A percentile compares a stretch with the other conserved stretches of the same genome.
These are phyloP conservation scores for Tolypocladium pustulatum DNA, from an alignment of 2,329 filamentous ascomycete species.

Conservation along the genomic window DNA sequence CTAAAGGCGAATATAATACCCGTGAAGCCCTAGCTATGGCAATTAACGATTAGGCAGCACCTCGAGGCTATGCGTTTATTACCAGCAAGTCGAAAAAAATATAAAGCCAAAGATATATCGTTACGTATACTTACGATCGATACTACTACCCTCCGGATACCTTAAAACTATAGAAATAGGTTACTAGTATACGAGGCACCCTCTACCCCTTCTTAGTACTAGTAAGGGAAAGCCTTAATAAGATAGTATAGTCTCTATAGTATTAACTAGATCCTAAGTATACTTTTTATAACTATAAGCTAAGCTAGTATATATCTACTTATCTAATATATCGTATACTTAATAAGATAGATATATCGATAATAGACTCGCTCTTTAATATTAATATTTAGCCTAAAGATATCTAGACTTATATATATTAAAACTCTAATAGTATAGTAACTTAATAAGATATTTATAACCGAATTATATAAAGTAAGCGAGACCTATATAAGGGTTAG, in stretches of 20 bases:
- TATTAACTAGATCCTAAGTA: constrained; percentile 4
- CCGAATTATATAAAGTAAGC: constrained; percentile 6
- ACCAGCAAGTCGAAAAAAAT: too few species aligned
- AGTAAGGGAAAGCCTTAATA: background rate
- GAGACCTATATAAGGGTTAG: constrained; percentile 7
- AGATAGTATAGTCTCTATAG: background rate
- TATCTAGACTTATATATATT: constrained; percentile 7
- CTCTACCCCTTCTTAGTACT: background rate
- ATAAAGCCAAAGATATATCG: too few species aligned
- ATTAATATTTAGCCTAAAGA: constrained; percentile 4
- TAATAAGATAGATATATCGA: background rate
- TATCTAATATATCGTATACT: constrained; percentile 3
- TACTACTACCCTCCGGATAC: too few species aligned
- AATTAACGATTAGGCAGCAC: too few species aligned
- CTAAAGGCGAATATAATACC: too few species aligned
- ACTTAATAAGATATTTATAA: constrained; percentile 14
- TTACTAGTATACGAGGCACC: background rate
- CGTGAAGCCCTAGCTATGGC: too few species aligned
- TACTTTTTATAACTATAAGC: constrained; percentile 2
- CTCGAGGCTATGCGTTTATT: too few species aligned
- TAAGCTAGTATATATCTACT: background rate
- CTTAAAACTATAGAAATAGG: too few species aligned
- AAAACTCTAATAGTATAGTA: constrained; percentile 4
- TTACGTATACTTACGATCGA: too few species aligned
- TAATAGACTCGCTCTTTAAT: background rate